These are phyloP conservation scores for Neopestalotiopsis sp. DNA, from an alignment of 2,329 filamentous ascomycete genomes.

Conservation along the genomic window DNA sequence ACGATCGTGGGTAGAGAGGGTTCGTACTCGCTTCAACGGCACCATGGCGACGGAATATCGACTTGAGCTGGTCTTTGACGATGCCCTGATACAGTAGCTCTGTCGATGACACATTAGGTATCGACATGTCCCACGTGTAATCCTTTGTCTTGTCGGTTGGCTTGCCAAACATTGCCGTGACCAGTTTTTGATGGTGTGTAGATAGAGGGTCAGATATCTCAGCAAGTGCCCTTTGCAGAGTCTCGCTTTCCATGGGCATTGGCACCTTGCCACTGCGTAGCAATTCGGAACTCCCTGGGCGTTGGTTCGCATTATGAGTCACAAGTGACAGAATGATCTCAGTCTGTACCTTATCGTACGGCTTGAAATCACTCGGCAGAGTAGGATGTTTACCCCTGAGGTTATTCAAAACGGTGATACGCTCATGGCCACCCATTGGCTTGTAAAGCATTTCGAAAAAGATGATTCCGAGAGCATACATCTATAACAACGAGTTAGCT, in stretches of 20 bases:
- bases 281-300: conserved; percentile 83
- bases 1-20: conserved; percentile 80
- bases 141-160: conserved; percentile 82
- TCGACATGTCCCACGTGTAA: conserved; percentile 76
- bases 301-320: conserved; percentile 80
- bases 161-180: conserved; percentile 82
- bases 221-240: conserved; percentile 81
- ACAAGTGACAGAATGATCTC: conserved; percentile 82
- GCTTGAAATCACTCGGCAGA: conserved; percentile 76
- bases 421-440: conserved; percentile 67
- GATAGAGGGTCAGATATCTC: conserved; percentile 83
- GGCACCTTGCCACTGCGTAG: conserved; percentile 87
- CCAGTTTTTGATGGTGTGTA: conserved; percentile 87
- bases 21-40: conserved; percentile 81
- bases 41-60: conserved; percentile 87
- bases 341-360: conserved; percentile 73
- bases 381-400: conserved; percentile 71
- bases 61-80: conserved; percentile 75
- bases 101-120: conserved; percentile 55
- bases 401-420: conserved; percentile 67
- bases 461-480: conserved; percentile 97
- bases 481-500: conserved; percentile 51
- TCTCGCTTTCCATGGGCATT: conserved; percentile 91
- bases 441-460: conserved; percentile 97
- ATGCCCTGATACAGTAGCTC: conserved; percentile 75